These are phyloP conservation scores for Xerocomus minutiporus DNA, from an alignment of 1,284 basidiomycete genomes.

Conservation along the genomic window DNA sequence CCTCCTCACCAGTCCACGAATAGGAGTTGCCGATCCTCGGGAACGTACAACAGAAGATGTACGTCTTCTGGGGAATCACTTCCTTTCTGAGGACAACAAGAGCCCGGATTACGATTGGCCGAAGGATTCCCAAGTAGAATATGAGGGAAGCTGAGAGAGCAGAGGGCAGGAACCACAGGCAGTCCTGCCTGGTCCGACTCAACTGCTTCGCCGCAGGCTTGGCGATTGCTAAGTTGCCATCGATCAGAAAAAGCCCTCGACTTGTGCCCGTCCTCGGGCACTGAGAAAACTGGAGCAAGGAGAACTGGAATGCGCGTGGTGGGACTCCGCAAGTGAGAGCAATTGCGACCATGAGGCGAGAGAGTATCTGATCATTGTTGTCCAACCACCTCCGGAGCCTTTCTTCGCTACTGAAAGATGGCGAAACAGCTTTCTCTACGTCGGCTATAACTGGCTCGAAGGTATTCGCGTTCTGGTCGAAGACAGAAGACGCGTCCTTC, in stretches of 20 bases:
- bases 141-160: not conserved
- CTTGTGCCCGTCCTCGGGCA: not conserved
- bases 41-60: conserved; percentile 1
- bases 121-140: conserved; percentile 1
- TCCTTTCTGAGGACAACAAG: not conserved
- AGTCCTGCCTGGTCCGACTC: not conserved
- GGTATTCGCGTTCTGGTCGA: no score
- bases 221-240: conserved; percentile 1
- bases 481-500: no score
- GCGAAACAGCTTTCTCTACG: no score
- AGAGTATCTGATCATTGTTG: not conserved
- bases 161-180: conserved; percentile 5
- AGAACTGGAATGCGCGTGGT: not conserved
- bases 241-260: conserved; percentile 3
- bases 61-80: not conserved
- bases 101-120: not conserved
- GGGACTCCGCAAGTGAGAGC: not conserved
- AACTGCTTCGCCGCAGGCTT: conserved; percentile 4
- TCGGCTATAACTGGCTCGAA: no score
- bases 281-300: not conserved
- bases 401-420: not conserved
- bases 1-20: not conserved
- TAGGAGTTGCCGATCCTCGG: not conserved
- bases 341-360: not conserved
- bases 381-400: not conserved